Conservation (phyloP, 73 alveolate genomes). For the Tetrahymena borealis region DNA sequence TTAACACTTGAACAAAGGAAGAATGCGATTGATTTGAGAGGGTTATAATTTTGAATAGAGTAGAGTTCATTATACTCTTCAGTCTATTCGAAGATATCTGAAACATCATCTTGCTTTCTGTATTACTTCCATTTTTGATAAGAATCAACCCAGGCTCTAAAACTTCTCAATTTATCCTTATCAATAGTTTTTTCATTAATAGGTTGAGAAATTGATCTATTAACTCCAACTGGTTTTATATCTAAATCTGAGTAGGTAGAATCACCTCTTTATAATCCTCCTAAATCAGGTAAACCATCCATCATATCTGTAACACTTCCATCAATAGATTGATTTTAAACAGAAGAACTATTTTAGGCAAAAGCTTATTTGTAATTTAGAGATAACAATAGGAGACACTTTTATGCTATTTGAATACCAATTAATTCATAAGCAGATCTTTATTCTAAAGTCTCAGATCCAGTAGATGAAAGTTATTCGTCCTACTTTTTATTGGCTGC, state of each 20-base stretch:
- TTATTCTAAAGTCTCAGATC: background rate
- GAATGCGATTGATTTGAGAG: slow-evolving; percentile 21
- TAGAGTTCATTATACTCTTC: slow-evolving; percentile 22
- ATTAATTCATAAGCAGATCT: background rate
- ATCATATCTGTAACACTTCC: background rate
- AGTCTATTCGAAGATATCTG: background rate
- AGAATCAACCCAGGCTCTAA: slow-evolving; percentile 39
- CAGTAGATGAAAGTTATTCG: background rate
- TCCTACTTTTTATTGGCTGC: background rate
- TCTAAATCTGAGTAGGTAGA: background rate
- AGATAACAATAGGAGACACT: background rate
- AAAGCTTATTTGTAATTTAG: background rate
- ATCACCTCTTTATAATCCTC: background rate
- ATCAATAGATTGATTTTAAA: background rate
- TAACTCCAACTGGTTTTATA: slow-evolving; percentile 27
- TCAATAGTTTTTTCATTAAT: slow-evolving; percentile 41
- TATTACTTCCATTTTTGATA: slow-evolving; percentile 34
- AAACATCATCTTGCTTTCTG: background rate
- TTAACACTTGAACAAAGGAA: slow-evolving; percentile 11
- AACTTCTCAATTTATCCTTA: slow-evolving; percentile 11
- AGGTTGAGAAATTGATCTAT: slow-evolving; percentile 23
- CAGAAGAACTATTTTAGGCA: background rate
- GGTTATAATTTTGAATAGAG: background rate
- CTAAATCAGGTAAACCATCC: slow-evolving; percentile 17
- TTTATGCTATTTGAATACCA: background rate